Evolutionary conservation across 2,329 filamentous ascomycete genomes (phyloP), one percentile per base, ranked within the genome.

Genomic region (Pezicula radicicola): DNA sequence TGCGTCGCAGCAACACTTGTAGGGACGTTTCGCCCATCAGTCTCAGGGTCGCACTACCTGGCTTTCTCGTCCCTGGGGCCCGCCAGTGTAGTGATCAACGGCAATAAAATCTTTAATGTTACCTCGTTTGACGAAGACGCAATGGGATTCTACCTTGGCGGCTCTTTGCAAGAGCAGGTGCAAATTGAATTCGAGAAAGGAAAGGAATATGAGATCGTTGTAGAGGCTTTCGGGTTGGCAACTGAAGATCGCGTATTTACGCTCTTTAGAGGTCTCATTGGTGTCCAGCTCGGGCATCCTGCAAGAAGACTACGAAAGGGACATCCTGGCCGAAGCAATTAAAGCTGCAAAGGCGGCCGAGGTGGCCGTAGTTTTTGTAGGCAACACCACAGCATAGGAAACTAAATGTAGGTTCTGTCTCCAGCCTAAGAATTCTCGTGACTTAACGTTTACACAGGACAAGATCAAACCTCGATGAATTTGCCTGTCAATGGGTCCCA

Each of bases 321-420:
- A 16, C 10, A 42, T 40, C 4, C 50, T 57, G 12, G 33, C 53
- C 21, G 46, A 51, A 27, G 52, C 52, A 13, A 49, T 54, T 12
- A 37, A 52, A 9, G 27, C 27, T 3, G 52, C 52, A 10, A 43
- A 46, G 12, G 19, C 49, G 3, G 16, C 52, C 8, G 49, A 54
- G 9, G 44, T 52, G 25, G 50, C 48, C 6, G 40, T 52, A n/a
- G 46, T 54, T 33, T 54, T 48, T 30, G 45, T 49, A 6, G 49
- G 52, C 6, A 43, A 46, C 13, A 46, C 43, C 4, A 7, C n/a
- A 15, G 13, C 25, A 6, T 46, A 25, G 43, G 43, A 46, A 25
- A 46, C 16, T 21, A 10, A 19, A 46, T 16, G 43, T 46, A 46
- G n/a, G 43, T 19, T 9, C 21, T 37, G 35, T 37, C n/a, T 37